phyloP scores from a whole-genome alignment of 2,329 filamentous ascomycete species.

The Cryphonectria carpinicola region DNA sequence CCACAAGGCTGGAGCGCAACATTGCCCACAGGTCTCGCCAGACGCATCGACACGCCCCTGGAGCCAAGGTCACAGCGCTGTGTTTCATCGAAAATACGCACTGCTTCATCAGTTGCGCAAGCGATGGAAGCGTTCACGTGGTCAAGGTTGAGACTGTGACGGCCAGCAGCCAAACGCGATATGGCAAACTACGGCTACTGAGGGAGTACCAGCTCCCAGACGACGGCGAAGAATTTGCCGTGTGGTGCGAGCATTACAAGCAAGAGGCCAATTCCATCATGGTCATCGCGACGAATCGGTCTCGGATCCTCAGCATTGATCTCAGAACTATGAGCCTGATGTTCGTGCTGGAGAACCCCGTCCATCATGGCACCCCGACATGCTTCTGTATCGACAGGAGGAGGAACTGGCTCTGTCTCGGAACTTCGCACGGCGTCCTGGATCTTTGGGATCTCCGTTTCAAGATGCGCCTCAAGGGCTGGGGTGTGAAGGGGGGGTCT shows the following conservation, averaged over 20 bases:
- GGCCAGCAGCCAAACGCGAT: conserved; percentile 63
- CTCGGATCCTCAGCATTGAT: conserved; percentile 82
- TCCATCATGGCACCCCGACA: conserved; percentile 89
- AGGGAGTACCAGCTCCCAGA: conserved; percentile 77
- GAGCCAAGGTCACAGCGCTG: conserved; percentile 75
- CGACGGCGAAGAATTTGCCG: conserved; percentile 68
- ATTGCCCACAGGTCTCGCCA: conserved; percentile 85
- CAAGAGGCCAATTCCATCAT: conserved; percentile 81
- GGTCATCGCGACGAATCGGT: conserved; percentile 83
- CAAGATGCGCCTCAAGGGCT: conserved; percentile 81
- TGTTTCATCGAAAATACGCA: conserved; percentile 95
- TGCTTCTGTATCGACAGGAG: conserved; percentile 88
- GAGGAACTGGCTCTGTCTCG: conserved; percentile 87
- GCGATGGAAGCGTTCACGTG: conserved; percentile 87
- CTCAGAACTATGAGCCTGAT: conserved; percentile 82
- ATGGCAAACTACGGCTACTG: conserved; percentile 76
- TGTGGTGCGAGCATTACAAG: conserved; percentile 93
- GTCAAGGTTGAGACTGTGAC: conserved; percentile 71
- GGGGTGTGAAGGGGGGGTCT: conserved; percentile 81
- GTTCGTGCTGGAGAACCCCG: conserved; percentile 81
- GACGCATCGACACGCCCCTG: conserved; percentile 75
- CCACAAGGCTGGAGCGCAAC: conserved; percentile 85
- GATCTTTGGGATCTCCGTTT: conserved; percentile 98
- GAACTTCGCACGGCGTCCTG: conserved; percentile 89
- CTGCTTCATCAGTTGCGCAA: conserved; percentile 88